Conservation (phyloP, 2,329 filamentous ascomycete genomes). For the Didymella pinodella region DNA sequence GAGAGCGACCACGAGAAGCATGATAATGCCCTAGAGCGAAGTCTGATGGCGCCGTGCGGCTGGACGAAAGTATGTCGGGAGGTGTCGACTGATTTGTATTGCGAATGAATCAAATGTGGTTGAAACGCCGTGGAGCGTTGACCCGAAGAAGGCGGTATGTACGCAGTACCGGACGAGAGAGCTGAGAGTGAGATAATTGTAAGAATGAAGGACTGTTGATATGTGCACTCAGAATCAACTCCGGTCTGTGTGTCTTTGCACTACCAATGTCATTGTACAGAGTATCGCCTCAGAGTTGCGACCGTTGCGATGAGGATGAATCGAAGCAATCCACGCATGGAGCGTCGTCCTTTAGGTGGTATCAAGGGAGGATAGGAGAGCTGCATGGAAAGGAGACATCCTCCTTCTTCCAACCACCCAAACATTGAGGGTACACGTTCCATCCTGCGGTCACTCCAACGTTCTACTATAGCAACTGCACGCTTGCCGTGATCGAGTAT, state of each 20-base stretch:
- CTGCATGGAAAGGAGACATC: slow-evolving; percentile 2
- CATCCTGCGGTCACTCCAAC: slow-evolving; percentile 13
- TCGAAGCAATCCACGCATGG: not conserved
- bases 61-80: not conserved
- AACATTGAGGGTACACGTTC: slow-evolving; percentile 15
- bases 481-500: slow-evolving; percentile 5
- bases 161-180: not conserved
- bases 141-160: not conserved
- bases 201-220: not conserved
- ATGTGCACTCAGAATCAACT: not conserved
- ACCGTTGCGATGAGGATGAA: not conserved
- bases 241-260: not conserved
- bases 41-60: not conserved
- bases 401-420: not conserved
- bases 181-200: not conserved
- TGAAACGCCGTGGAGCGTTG: not conserved
- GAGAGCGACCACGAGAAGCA: not conserved
- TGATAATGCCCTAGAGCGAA: not conserved
- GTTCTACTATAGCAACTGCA: not conserved
- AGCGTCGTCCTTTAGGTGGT: slow-evolving; percentile 10
- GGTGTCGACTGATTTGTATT: not conserved
- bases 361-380: slow-evolving; percentile 6
- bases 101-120: not conserved
- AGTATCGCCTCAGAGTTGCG: not conserved
- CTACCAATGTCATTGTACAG: too few species aligned